Evolutionary conservation across 2,329 filamentous ascomycete genomes (phyloP), one percentile per base, ranked within the genome.

Genomic region (Stemphylium vesicarium): DNA sequence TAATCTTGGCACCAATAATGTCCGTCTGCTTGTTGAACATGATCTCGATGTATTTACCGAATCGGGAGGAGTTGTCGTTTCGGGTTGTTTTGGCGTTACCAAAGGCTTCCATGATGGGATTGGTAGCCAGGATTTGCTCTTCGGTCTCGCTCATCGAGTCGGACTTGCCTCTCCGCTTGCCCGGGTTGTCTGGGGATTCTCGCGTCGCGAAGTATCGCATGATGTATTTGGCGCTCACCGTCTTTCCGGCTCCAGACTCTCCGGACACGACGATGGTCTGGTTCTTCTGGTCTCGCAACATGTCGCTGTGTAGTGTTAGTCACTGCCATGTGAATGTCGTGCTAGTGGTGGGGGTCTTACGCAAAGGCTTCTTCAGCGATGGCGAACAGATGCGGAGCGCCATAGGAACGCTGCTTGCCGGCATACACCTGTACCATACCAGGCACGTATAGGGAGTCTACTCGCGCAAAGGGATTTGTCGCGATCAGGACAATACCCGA

Each of bases 351-450:
- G 22, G 31, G 15, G 16, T 79, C 86, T 81, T 85, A 95, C 91
- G 94, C 92, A 80, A 98, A 99, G 57, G 95, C 93, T 79, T 99
- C 96, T 77, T 99, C 95, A 38, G 95, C 95, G 79, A 99, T 99
- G 66, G 95, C 95, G 79, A 99, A 99, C 72, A 99, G 80, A 86
- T 99, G 95, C 50, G 95, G 95, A 54, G 96, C 95, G 78, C 98
- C 95, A 55, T 95, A 96, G 56, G 93, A 92, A 78, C 95, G 86
- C 78, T 97, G 93, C 79, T 94, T 98, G 72, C 95, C 95, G 52
- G 95, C 93, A 79, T 99, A 99, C 35, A 98, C 92, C 77, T 99
- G 95, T n/a, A 99, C 93, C 94, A 99, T 99, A 64, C 95, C 95
- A 15, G 94, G 93, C 10, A 99, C 95, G 78, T 99, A 99, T 72